Conservation (phyloP, 129 eudicot genomes). For the Heracleum sosnowskyi region DNA sequence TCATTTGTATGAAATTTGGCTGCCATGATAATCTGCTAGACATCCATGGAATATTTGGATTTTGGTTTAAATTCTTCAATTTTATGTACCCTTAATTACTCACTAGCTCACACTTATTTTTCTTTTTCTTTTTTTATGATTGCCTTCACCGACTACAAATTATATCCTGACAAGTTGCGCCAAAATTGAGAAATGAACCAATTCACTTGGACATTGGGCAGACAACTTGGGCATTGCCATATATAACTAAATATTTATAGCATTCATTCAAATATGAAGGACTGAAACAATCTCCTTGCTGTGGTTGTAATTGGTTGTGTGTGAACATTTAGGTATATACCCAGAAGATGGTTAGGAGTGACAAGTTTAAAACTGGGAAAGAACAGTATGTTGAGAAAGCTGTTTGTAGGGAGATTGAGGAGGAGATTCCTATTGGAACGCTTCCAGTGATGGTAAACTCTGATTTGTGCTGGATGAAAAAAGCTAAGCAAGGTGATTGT, state of each 20-base stretch:
- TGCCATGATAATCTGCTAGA: background rate
- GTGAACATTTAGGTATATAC: slow-evolving; percentile 45
- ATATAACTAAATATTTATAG: background rate
- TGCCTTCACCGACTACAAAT: background rate
- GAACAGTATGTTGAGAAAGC: slow-evolving; percentile 38
- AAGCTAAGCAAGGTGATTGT: too few species aligned
- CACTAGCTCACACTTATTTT: background rate
- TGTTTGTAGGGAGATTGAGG: slow-evolving; percentile 23
- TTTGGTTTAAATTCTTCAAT: background rate
- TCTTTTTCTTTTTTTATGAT: background rate
- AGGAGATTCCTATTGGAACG: slow-evolving; percentile 42
- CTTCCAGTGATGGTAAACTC: too few species aligned
- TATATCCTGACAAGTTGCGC: background rate
- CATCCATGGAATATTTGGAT: background rate
- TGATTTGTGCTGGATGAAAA: too few species aligned
- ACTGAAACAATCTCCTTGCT: background rate
- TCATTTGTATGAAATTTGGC: background rate
- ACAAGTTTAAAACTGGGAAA: slow-evolving; percentile 45
- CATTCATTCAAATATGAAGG: background rate
- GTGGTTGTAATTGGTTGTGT: background rate
- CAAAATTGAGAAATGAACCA: background rate
- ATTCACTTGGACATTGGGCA: background rate
- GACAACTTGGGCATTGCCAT: background rate
- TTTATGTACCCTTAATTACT: background rate
- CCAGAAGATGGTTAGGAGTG: slow-evolving; percentile 36